These are phyloP conservation scores for Hypholoma fasciculare DNA, from an alignment of 768 basidiomycete genomes.

Conservation along the genomic window DNA sequence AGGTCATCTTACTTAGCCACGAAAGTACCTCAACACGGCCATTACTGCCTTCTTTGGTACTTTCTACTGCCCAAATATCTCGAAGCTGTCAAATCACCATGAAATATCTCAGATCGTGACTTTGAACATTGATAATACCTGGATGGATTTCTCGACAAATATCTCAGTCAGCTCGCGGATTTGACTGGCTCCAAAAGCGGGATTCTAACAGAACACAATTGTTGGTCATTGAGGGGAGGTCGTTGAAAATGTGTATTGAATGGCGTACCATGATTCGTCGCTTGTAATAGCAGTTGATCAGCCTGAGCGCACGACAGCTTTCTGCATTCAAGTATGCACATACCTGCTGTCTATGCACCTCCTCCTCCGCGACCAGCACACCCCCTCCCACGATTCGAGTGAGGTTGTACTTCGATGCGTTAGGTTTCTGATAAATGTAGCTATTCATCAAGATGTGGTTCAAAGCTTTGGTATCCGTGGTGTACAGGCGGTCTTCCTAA, in stretches of 20 bases:
- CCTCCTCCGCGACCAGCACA: constrained; percentile 49
- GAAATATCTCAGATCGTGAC: background rate
- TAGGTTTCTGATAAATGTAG: constrained; percentile 57
- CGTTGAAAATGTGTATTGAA: background rate
- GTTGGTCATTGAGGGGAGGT: background rate
- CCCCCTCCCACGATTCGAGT: constrained; percentile 44
- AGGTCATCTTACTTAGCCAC: constrained; percentile 67
- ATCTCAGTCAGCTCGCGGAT: constrained; percentile 57
- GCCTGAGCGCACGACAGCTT: background rate
- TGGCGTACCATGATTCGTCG: constrained; percentile 42
- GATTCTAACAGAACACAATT: constrained; percentile 42
- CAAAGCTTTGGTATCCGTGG: constrained; percentile 61
- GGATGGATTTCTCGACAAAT: constrained; percentile 54
- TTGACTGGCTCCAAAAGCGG: constrained; percentile 63
- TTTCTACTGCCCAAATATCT: constrained; percentile 43
- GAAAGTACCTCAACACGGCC: constrained; percentile 55
- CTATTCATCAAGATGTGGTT: constrained; percentile 61
- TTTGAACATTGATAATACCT: constrained; percentile 29
- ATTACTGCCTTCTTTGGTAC: constrained; percentile 25
- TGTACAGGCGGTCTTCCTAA: constrained; percentile 41
- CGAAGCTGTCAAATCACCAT: constrained; percentile 35
- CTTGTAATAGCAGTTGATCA: constrained; percentile 18
- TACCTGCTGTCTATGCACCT: constrained; percentile 48
- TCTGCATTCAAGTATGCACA: background rate
- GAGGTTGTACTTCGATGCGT: constrained; percentile 34